Evolutionary conservation across 75 land plant genomes (phyloP).

Genomic region (Sequoia sempervirens): DNA sequence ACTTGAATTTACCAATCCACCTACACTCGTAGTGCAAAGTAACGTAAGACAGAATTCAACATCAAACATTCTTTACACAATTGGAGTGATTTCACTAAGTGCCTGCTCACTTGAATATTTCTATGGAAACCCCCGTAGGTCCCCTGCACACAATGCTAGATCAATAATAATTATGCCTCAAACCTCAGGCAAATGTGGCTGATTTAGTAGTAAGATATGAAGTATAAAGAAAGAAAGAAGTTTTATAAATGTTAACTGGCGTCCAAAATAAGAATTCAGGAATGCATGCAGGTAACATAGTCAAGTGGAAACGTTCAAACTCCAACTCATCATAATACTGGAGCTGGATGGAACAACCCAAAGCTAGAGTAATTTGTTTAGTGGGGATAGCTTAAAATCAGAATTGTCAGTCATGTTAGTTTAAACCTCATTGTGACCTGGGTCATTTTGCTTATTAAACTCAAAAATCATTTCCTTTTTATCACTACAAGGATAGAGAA

Average conservation of each 20-base stretch:
- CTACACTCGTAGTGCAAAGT: neutral
- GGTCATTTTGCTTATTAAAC: neutral
- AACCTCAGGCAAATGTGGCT: neutral
- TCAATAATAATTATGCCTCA: neutral
- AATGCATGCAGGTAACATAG: neutral
- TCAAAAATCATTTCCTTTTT: neutral
- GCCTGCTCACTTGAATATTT: neutral
- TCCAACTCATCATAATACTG: neutral
- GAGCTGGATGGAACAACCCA: neutral
- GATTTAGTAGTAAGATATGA: neutral
- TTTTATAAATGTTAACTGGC: neutral
- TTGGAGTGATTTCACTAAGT: neutral
- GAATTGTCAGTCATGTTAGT: neutral
- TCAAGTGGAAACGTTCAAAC: neutral
- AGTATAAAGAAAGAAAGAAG: neutral
- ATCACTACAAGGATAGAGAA: neutral
- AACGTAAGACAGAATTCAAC: neutral
- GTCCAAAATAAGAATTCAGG: neutral
- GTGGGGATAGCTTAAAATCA: neutral
- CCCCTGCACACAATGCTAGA: neutral
- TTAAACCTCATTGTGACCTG: neutral
- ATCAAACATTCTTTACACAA: neutral
- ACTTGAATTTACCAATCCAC: neutral
- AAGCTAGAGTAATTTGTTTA: neutral
- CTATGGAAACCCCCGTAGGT: neutral